Percentiles rank a stretch among this genome's conserved stretches.
These are phyloP conservation scores for Phaeosphaeriaceae sp. DNA, from an alignment of 2,329 filamentous ascomycete species.

Conservation along the genomic window DNA sequence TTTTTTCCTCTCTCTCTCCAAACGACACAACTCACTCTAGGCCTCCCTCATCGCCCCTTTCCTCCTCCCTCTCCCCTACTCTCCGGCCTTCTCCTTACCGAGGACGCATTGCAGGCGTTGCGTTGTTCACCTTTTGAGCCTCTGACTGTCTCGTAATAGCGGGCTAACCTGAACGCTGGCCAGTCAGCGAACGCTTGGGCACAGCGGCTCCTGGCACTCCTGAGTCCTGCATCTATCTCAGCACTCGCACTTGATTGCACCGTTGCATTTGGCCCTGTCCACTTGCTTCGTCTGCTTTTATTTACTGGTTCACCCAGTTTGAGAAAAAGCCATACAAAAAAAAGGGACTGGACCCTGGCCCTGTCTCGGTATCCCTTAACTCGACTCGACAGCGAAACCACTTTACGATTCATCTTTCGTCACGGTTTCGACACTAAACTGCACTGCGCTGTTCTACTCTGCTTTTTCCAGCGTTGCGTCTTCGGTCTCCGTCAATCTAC, in stretches of 20 bases:
- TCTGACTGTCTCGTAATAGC: constrained; percentile 25
- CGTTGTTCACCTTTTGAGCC: constrained; percentile 29
- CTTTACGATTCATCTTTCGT: constrained; percentile 9
- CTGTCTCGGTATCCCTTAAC: too few species aligned
- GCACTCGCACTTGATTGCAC: not conserved
- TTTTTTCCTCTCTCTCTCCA: constrained; percentile 12
- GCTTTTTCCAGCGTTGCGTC: constrained; percentile 25
- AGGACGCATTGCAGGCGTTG: constrained; percentile 20
- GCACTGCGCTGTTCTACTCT: constrained; percentile 10
- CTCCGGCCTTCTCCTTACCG: constrained; percentile 13
- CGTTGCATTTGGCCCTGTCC: not conserved
- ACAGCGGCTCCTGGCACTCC: constrained; percentile 3
- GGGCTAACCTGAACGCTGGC: constrained; percentile 17
- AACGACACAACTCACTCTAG: too few species aligned
- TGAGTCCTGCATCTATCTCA: not conserved
- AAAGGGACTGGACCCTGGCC: too few species aligned
- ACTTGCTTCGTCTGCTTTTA: constrained; percentile 7
- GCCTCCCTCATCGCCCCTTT: constrained; percentile 5
- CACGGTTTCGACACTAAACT: constrained; percentile 14
- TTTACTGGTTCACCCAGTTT: too few species aligned
- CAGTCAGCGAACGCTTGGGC: constrained; percentile 19
- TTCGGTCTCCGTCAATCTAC: constrained; percentile 9
- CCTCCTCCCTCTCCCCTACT: constrained; percentile 10
- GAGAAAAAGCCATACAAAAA: too few species aligned
- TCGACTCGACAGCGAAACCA: constrained; percentile 5